Evolutionary conservation across 2,329 filamentous ascomycete species (phyloP), one percentile per base, ranked within the genome.

Genomic region (Tricladium varicosporioides): DNA sequence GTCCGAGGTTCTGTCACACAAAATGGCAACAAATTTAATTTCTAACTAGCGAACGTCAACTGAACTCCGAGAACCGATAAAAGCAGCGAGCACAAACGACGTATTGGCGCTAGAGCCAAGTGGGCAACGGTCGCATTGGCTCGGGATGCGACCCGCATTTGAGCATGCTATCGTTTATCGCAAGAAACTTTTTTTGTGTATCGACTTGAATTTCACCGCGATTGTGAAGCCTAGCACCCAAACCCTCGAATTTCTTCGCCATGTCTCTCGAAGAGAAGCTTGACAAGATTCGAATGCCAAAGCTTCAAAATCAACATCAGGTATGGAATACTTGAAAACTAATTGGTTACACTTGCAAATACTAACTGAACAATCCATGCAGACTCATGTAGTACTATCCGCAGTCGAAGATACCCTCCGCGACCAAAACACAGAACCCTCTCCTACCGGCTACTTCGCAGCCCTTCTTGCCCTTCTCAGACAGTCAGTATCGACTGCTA

Each of bases 281-380:
- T 73, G 90, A 93, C 78, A 97, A 95, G 83, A 97, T 97, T 74
- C 90, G 94, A 76, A 94, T 90, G 71, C 94, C 94, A 56, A 96
- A 96, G 75, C 85, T 97, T 69, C 91, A 97, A 75, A 96, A 90
- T 73, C 92, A 97, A 77, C 86, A 96, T 74, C 91, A 92, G 83
- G 92, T 94, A 78, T 65, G 78, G 72, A 48, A 32, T 51, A 44
- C 45, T 51, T 36, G 19, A 42, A 19, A 51, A 60, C 15, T 11
- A 22, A 13, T 5, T 27, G 15, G 10, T 32, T 48, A 2, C 8
- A 48, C 42, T 32, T 33, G 8, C 16, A 14, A 14, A 46, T 8
- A 53, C 19, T 58, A 60, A 57, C 54, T 40, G 27, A 58, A 48
- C 46, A 49, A 55, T 33, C 27, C 48, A 13, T 4, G 22, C 65